Evolutionary conservation across 768 basidiomycete species (phyloP).

Genomic region (Psilocybe cubensis): DNA sequence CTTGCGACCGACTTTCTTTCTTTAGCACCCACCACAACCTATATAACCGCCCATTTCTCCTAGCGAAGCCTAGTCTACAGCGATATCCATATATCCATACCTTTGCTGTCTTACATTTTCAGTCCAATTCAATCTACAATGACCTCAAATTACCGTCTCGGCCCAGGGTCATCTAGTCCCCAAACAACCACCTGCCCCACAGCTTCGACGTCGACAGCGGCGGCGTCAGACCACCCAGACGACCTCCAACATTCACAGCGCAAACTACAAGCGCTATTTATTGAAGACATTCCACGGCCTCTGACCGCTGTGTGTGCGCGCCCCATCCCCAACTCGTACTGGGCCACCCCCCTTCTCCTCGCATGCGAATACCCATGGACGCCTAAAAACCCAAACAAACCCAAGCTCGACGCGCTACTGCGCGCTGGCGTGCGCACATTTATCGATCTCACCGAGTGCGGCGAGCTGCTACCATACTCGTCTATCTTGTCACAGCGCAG

Average conservation of each 20-base stretch:
- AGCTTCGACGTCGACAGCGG: background rate
- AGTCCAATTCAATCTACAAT: background rate
- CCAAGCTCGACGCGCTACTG: constrained; percentile 77
- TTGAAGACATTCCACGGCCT: constrained; percentile 14
- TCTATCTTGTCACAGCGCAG: constrained; percentile 57
- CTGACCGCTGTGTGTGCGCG: constrained; percentile 35
- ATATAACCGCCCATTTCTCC: background rate
- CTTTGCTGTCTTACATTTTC: background rate
- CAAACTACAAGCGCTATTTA: constrained; percentile 12
- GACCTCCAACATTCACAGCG: constrained; percentile 13
- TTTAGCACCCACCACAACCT: background rate
- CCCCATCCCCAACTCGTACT: constrained; percentile 85
- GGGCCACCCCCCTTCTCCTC: constrained; percentile 73
- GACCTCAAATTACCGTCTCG: constrained; percentile 3
- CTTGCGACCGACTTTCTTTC: background rate
- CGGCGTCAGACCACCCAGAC: background rate
- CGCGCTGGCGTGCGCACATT: constrained; percentile 77
- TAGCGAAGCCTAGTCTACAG: background rate
- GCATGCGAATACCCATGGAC: constrained; percentile 86
- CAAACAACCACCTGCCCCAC: background rate
- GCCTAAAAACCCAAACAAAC: constrained; percentile 55
- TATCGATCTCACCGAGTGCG: constrained; percentile 83
- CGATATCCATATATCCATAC: background rate
- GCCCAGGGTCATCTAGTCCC: background rate
- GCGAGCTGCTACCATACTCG: constrained; percentile 72